Evolutionary conservation across 2,329 filamentous ascomycete species (phyloP).

Genomic region (Hortaea sp.): DNA sequence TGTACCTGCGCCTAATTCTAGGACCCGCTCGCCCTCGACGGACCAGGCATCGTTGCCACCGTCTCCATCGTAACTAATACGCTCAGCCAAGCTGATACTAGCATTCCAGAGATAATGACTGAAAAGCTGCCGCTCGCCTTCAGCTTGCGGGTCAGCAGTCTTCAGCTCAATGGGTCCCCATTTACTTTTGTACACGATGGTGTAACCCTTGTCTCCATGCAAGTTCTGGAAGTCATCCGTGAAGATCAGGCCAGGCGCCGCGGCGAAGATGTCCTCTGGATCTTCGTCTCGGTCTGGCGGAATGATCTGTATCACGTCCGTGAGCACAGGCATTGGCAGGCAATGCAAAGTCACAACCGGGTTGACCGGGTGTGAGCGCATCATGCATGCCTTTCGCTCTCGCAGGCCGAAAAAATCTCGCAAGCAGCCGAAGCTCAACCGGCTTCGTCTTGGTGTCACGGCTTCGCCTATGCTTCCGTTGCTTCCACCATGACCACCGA

Average conservation of each 20-base stretch:
- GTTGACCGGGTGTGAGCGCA: too few species aligned
- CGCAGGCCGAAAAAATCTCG: too few species aligned
- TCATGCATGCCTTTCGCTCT: too few species aligned
- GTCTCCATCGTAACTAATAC: slow-evolving; percentile 25
- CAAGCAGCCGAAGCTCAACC: too few species aligned
- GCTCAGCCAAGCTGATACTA: slow-evolving; percentile 35
- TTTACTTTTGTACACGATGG: slow-evolving; percentile 44
- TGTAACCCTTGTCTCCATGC: slow-evolving; percentile 53
- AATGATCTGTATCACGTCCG: slow-evolving; percentile 19
- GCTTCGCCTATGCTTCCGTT: too few species aligned
- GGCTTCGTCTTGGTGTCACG: too few species aligned
- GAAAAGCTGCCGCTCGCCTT: slow-evolving; percentile 51
- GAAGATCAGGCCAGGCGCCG: slow-evolving; percentile 54
- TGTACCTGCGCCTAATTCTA: slow-evolving; percentile 61
- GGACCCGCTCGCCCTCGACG: slow-evolving; percentile 41
- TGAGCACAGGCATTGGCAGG: slow-evolving; percentile 13
- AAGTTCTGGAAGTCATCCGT: slow-evolving; percentile 56
- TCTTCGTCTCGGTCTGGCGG: slow-evolving; percentile 13
- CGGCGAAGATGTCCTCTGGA: slow-evolving; percentile 39
- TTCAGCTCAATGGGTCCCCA: slow-evolving; percentile 31
- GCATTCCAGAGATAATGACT: slow-evolving; percentile 69
- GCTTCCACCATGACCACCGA: too few species aligned
- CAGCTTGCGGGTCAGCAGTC: slow-evolving; percentile 37
- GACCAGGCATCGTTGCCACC: slow-evolving; percentile 30
- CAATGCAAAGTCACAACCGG: too few species aligned